These are phyloP conservation scores for Vigna trinervia DNA, from an alignment of 306 rosid species.

Conservation along the genomic window DNA sequence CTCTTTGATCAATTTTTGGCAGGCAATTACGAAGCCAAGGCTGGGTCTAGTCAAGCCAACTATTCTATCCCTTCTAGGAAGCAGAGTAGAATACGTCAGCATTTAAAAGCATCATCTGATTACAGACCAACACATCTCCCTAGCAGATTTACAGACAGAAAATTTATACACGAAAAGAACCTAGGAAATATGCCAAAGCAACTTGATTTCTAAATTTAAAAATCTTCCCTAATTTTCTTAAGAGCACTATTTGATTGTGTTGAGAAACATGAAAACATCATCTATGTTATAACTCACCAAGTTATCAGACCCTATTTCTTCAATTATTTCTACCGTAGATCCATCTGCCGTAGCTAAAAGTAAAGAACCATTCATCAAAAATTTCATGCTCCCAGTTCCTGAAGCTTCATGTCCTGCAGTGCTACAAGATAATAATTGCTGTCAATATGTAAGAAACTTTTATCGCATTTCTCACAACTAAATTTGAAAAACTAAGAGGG, in stretches of 20 bases:
- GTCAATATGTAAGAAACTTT: conserved; percentile 36
- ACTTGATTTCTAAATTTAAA: conserved; percentile 27
- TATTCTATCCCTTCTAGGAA: conserved; percentile 19
- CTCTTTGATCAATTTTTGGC: conserved; percentile 26
- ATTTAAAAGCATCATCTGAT: conserved; percentile 29
- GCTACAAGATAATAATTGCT: conserved; percentile 54
- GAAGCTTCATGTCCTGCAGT: conserved; percentile 82
- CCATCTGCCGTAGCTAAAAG: conserved; percentile 82
- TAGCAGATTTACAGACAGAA: conserved; percentile 29
- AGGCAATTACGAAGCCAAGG: conserved; percentile 32
- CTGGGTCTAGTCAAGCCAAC: conserved; percentile 23
- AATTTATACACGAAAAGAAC: conserved; percentile 20
- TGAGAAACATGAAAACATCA: conserved; percentile 33
- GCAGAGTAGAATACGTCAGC: neutral
- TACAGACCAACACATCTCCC: conserved; percentile 16
- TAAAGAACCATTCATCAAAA: conserved; percentile 77
- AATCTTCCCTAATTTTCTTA: conserved; percentile 3
- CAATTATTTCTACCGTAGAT: conserved; percentile 71
- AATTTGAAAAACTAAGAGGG: neutral
- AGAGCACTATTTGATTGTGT: conserved; percentile 14
- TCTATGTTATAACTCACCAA: conserved; percentile 53
- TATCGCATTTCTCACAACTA: conserved; percentile 20
- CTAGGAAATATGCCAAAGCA: conserved; percentile 22
- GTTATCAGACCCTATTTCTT: conserved; percentile 74
- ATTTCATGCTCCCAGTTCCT: conserved; percentile 81